These are phyloP conservation scores for Westerdykella ornata DNA, from an alignment of 2,329 filamentous ascomycete genomes.

Conservation along the genomic window DNA sequence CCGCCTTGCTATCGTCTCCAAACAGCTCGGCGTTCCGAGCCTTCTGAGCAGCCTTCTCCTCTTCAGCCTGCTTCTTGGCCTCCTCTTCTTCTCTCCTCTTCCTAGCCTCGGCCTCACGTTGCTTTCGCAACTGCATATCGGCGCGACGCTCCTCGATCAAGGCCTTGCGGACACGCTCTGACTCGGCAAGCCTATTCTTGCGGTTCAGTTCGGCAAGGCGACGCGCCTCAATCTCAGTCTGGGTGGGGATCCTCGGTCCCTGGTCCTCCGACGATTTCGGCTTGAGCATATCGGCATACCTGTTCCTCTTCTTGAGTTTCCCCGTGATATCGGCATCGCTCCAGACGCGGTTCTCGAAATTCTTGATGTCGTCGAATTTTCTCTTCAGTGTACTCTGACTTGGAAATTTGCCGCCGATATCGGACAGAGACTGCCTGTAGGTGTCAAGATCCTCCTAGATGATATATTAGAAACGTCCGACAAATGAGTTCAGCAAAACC, in stretches of 20 bases:
- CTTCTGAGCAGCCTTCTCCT: constrained; percentile 23
- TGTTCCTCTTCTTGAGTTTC: constrained; percentile 63
- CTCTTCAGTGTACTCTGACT: constrained; percentile 61
- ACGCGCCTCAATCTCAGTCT: constrained; percentile 63
- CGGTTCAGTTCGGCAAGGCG: constrained; percentile 76
- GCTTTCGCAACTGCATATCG: constrained; percentile 31
- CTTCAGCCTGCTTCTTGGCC: constrained; percentile 41
- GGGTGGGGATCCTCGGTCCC: constrained; percentile 50
- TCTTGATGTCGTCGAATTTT: constrained; percentile 77
- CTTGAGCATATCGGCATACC: constrained; percentile 45
- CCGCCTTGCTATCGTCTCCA: constrained; percentile 38
- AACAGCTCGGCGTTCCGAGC: constrained; percentile 43
- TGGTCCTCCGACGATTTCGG: constrained; percentile 58
- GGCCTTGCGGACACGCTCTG: constrained; percentile 84
- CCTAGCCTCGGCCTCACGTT: constrained; percentile 43
- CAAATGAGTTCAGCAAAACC: constrained; percentile 14
- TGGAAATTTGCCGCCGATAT: constrained; percentile 64
- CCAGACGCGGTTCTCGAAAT: constrained; percentile 70
- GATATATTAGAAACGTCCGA: neutral
- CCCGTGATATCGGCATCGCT: constrained; percentile 75
- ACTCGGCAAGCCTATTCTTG: constrained; percentile 75
- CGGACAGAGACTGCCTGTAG: constrained; percentile 65
- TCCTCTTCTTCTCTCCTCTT: constrained; percentile 53
- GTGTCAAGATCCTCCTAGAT: constrained; percentile 68
- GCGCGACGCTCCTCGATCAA: constrained; percentile 65